Base-by-base conservation (phyloP, 1,284 basidiomycete genomes). In the Clitocybe nebularis region DNA sequence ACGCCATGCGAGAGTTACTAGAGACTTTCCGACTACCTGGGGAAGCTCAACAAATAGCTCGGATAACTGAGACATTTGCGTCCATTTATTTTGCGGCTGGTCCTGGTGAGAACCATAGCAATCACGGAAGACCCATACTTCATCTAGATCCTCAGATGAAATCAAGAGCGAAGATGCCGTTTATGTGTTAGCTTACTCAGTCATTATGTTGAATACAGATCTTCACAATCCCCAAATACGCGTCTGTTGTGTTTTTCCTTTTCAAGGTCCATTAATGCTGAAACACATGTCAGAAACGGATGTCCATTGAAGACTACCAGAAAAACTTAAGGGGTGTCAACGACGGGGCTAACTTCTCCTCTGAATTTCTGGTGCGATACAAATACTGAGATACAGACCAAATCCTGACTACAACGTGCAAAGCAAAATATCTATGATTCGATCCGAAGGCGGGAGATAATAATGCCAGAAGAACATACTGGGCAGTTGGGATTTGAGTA, bases 161-260 rank as follows among this genome's bases (percentile, higher is more conserved):
- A 87, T 99, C 54, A 90, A 88, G 57, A 87, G 74, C 32, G 83
- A 93, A 64, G 96, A 99, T 62, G 91, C 95, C 1, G 90, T 93
- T 16, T 96, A 97, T 65, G 89, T 99, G 2, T 68, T 99, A 19
- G 81, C 95, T 0, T 99, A 87, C 64, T 97, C 95, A 0, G 85
- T 99, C 50, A 98, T 99, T 64, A 83, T 99, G 93, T 79, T 99
- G 45, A 99, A 99, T 65, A 99, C 96, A 1, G 96, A 99, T 68
- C 79, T 84, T 46, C 95, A 98, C 63, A 98, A 92, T 61, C 93
- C 95, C n/a, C 93, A 97, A 74, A 80, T 95, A 50, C 71, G 87
- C 59, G 90, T 89, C 59, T 61, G 83, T 62, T 56, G 72, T 59
- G 16, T 7, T 33, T 23, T 29, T 30, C 30, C 22, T 11, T 25